Conservation (phyloP, 768 basidiomycete species). For the Rhodotorula graminis region DNA sequence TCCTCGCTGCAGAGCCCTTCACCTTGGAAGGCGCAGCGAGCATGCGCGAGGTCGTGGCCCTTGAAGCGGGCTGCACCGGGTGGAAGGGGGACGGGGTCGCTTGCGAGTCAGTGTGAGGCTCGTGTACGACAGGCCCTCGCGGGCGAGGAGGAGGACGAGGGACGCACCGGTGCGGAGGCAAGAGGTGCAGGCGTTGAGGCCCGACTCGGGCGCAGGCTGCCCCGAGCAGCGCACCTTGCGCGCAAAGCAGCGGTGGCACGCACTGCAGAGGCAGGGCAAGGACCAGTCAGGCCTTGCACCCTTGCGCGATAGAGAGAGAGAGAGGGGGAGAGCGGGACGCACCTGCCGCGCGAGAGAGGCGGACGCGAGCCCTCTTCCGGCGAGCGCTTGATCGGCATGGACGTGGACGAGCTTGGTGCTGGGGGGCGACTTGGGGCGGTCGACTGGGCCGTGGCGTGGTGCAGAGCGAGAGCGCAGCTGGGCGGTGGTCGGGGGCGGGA, state of each 20-base stretch:
- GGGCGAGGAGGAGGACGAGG: not conserved
- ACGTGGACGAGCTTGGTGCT: too few relatives aligned
- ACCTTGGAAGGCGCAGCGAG: conserved; percentile 22
- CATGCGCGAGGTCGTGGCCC: conserved; percentile 15
- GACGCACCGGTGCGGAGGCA: conserved; percentile 24
- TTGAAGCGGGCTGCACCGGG: conserved; percentile 17
- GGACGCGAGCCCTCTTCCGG: conserved; percentile 16
- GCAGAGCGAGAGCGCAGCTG: too few relatives aligned
- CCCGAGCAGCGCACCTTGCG: conserved; percentile 30
- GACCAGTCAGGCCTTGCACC: not conserved
- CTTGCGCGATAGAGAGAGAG: too few relatives aligned
- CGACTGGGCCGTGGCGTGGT: too few relatives aligned
- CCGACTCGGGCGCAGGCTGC: conserved; percentile 8
- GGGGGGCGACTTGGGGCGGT: too few relatives aligned
- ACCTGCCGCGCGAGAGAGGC: conserved; percentile 29
- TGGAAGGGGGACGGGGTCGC: not conserved
- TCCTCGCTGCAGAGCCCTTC: conserved; percentile 31
- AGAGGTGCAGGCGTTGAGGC: conserved; percentile 18
- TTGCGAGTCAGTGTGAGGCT: not conserved
- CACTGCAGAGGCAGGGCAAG: not conserved
- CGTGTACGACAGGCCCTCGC: too few relatives aligned
- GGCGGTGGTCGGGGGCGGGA: too few relatives aligned
- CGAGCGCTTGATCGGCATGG: conserved; percentile 28
- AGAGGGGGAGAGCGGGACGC: too few relatives aligned
- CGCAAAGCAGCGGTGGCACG: conserved; percentile 30